These are phyloP conservation scores for Phascolomyces articulosus DNA, from an alignment of 371 early-diverging fungal species.

Conservation along the genomic window DNA sequence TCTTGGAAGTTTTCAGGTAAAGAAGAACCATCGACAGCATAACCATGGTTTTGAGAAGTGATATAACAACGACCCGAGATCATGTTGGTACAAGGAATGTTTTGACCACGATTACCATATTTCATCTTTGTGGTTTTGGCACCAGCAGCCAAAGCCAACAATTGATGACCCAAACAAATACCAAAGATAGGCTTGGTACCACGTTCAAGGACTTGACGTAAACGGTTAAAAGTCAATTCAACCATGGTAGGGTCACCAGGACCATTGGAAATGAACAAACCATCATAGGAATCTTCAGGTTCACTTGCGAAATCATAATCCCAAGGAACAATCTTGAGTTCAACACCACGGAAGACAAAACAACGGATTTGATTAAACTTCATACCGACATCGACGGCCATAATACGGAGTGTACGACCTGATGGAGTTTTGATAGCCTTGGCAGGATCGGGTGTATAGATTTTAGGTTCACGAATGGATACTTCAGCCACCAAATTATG, in stretches of 20 bases:
- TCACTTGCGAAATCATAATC: constrained; percentile 87
- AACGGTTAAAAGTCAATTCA: constrained; percentile 70
- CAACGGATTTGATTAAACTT: constrained; percentile 98
- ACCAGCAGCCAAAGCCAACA: constrained; percentile 93
- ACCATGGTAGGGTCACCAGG: constrained; percentile 96
- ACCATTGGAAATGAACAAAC: constrained; percentile 96
- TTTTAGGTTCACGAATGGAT: constrained; percentile 76
- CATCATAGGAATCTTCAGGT: constrained; percentile 76
- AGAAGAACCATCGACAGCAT: constrained; percentile 87
- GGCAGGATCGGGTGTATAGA: constrained; percentile 71
- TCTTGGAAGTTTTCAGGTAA: constrained; percentile 82
- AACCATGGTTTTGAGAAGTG: constrained; percentile 97
- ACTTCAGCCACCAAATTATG: constrained; percentile 94
- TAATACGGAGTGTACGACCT: constrained; percentile 82
- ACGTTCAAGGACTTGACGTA: constrained; percentile 65
- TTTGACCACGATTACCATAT: constrained; percentile 98
- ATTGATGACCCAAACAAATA: constrained; percentile 97
- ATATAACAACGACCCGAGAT: constrained; percentile 96
- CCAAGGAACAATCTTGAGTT: constrained; percentile 94
- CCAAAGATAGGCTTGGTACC: constrained; percentile 93
- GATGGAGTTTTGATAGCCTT: constrained; percentile 66
- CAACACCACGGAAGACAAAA: constrained; percentile 93
- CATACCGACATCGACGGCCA: constrained; percentile 97
- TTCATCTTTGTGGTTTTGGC: constrained; percentile 94
- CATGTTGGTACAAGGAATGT: constrained; percentile 97